A percentile compares a stretch with the other conserved stretches of the same genome.
Evolutionary conservation across 2,329 filamentous ascomycete genomes (phyloP).

Genomic region (Camillea tinctor): DNA sequence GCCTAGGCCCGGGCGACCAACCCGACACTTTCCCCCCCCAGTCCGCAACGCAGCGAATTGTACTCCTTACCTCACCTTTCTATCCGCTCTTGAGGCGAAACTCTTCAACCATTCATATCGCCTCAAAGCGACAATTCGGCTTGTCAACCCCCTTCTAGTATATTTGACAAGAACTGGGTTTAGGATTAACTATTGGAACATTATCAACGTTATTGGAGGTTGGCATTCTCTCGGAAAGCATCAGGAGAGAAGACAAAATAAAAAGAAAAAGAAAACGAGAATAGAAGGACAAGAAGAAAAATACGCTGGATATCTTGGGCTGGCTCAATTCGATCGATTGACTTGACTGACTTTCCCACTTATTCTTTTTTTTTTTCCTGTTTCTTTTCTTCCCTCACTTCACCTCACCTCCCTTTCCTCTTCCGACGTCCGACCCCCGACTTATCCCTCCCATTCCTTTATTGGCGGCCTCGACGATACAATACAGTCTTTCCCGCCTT

Average conservation of each 20-base stretch:
- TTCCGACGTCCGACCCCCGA: too few species aligned
- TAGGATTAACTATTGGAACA: constrained; percentile 1
- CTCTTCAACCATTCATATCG: constrained; percentile 39
- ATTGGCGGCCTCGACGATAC: not conserved
- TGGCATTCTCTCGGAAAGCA: not conserved
- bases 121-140: constrained; percentile 29
- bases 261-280: not conserved
- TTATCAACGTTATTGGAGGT: not conserved
- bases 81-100: constrained; percentile 34
- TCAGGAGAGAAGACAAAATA: not conserved
- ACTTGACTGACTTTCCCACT: not conserved
- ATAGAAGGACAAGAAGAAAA: not conserved
- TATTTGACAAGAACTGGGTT: constrained; percentile 14
- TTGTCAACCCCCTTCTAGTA: constrained; percentile 23
- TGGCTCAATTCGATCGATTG: not conserved
- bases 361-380: not conserved
- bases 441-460: constrained; percentile 2
- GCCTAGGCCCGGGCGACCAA: constrained; percentile 11
- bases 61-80: constrained; percentile 30
- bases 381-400: constrained; percentile 4
- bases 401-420: too few species aligned
- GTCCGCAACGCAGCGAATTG: constrained; percentile 37
- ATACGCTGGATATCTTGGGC: constrained; percentile 8
- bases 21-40: constrained; percentile 17
- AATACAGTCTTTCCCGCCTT: not conserved